A percentile compares a stretch with the other conserved stretches of the same genome.
phyloP scores from a whole-genome alignment of 345 rosid genomes.

The Bruguiera parviflora region DNA sequence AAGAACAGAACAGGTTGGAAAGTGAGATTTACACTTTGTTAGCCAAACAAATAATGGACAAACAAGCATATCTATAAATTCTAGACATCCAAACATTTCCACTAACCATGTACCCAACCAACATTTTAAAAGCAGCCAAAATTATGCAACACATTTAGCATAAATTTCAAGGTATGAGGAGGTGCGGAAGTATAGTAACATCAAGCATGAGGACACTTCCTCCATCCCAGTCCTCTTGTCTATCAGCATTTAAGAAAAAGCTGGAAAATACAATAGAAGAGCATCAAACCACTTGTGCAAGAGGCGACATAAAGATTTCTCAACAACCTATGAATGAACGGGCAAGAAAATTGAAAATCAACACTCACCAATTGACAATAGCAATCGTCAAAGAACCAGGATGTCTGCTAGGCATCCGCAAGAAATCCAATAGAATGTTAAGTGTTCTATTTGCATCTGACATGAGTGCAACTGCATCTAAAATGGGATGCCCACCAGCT shows the following conservation, averaged over 20 bases:
- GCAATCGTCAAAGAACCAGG: slow-evolving; percentile 67
- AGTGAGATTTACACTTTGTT: no score
- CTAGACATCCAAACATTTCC: no score
- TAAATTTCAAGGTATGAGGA: neutral
- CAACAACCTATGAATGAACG: neutral
- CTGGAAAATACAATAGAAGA: neutral
- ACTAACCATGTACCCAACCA: no score
- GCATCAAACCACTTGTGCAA: neutral
- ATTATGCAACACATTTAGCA: no score
- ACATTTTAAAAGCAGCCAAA: no score
- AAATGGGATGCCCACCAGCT: slow-evolving; percentile 59
- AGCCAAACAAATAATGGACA: no score
- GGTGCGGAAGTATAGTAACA: neutral
- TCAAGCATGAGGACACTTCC: neutral
- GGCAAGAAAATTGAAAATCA: slow-evolving; percentile 13
- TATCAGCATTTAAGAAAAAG: neutral
- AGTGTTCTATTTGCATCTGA: slow-evolving; percentile 66
- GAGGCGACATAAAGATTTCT: neutral
- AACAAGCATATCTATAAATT: no score
- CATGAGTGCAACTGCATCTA: slow-evolving; percentile 57
- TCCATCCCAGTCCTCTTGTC: neutral
- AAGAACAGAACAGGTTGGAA: no score
- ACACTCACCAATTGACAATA: slow-evolving; percentile 78
- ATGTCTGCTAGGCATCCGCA: slow-evolving; percentile 52
- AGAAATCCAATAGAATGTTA: slow-evolving; percentile 51